phyloP scores from a whole-genome alignment of 2,329 filamentous ascomycete species.

The Trichophyton schoenleinii region DNA sequence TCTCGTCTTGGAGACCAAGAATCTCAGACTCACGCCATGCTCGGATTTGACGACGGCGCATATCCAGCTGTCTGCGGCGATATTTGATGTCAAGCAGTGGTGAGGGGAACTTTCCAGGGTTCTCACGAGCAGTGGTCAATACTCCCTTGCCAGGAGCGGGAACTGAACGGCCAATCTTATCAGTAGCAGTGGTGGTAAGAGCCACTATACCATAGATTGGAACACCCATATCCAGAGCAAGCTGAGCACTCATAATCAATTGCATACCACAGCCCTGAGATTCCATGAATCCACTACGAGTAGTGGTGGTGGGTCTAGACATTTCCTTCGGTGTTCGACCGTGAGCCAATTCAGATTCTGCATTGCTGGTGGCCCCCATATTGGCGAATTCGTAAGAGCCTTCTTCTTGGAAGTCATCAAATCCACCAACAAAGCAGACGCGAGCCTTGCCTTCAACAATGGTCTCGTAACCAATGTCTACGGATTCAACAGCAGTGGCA shows the following conservation, averaged over 20 bases:
- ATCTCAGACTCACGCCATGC: conserved; percentile 94
- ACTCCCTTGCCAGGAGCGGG: conserved; percentile 95
- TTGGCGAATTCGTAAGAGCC: conserved; percentile 99
- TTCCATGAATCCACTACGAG: conserved; percentile 97
- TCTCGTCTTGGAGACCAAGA: conserved; percentile 83
- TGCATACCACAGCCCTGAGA: conserved; percentile 97
- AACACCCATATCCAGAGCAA: conserved; percentile 96
- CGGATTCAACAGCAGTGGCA: conserved; percentile 90
- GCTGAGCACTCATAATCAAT: conserved; percentile 92
- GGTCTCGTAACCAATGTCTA: conserved; percentile 96
- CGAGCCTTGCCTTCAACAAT: conserved; percentile 97
- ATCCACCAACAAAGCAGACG: conserved; percentile 93
- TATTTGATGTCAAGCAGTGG: conserved; percentile 96
- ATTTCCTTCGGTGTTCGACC: conserved; percentile 93
- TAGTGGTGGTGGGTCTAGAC: conserved; percentile 95
- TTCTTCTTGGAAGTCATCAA: conserved; percentile 98
- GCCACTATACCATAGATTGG: conserved; percentile 93
- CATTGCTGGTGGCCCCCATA: conserved; percentile 99
- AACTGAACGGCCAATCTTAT: conserved; percentile 97
- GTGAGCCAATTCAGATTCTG: conserved; percentile 88
- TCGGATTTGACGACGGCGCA: conserved; percentile 87
- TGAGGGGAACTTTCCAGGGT: conserved; percentile 81
- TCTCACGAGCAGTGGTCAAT: conserved; percentile 85
- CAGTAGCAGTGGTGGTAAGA: conserved; percentile 87
- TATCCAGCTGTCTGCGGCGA: conserved; percentile 84